These are phyloP conservation scores for Colletotrichum sojae DNA, from an alignment of 2,329 filamentous ascomycete genomes.

Conservation along the genomic window DNA sequence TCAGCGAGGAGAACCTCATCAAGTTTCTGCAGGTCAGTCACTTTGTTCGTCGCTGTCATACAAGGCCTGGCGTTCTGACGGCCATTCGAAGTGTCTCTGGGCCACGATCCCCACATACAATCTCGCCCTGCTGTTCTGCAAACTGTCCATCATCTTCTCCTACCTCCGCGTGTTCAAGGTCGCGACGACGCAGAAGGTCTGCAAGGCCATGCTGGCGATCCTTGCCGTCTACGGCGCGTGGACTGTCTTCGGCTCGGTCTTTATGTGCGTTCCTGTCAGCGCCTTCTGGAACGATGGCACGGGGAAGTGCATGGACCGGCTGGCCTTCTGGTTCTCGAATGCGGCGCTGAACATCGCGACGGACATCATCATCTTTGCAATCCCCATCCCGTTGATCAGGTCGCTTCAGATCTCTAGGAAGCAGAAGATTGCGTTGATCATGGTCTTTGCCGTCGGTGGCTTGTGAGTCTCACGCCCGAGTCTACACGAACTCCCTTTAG, in stretches of 20 bases:
- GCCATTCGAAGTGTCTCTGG: constrained; percentile 42
- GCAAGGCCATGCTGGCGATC: constrained; percentile 42
- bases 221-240: constrained; percentile 46
- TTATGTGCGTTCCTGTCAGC: constrained; percentile 46
- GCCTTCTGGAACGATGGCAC: constrained; percentile 42
- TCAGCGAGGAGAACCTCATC: neutral
- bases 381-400: constrained; percentile 49
- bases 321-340: constrained; percentile 46
- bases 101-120: constrained; percentile 47
- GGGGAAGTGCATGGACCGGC: constrained; percentile 44
- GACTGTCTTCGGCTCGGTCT: constrained; percentile 45
- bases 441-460: constrained; percentile 52
- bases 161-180: constrained; percentile 47
- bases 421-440: constrained; percentile 59
- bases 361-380: constrained; percentile 46
- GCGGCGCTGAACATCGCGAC: constrained; percentile 49
- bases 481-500: neutral
- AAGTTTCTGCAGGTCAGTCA: constrained; percentile 2
- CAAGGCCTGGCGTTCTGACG: too few relatives aligned
- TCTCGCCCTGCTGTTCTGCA: constrained; percentile 45
- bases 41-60: neutral
- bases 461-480: constrained; percentile 46
- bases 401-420: constrained; percentile 53
- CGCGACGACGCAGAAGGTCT: constrained; percentile 42
- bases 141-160: constrained; percentile 48